Evolutionary conservation across 2,329 filamentous ascomycete species (phyloP).

Genomic region (Calonectria multiphialidica): DNA sequence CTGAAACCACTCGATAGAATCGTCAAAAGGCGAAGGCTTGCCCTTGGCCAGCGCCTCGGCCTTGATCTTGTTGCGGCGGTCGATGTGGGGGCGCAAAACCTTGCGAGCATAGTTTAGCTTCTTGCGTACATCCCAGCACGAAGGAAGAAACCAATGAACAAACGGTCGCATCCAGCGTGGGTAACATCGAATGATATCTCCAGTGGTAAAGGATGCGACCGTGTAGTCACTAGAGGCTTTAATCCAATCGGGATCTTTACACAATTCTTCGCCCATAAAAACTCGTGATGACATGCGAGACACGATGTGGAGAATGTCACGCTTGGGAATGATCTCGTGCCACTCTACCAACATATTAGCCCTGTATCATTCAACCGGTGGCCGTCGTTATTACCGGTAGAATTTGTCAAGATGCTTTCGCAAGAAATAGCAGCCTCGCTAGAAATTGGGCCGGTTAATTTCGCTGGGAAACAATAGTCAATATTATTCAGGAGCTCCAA

Average conservation of each 20-base stretch:
- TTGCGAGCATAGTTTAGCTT: background rate
- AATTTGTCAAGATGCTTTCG: background rate
- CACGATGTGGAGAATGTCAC: background rate
- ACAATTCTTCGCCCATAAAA: background rate
- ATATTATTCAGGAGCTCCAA: background rate
- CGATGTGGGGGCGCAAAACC: background rate
- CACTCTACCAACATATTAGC: background rate
- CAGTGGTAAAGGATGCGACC: background rate
- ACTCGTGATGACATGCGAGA: background rate
- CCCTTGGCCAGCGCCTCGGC: background rate
- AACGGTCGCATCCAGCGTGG: background rate
- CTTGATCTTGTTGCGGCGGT: background rate
- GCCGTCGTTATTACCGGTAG: background rate
- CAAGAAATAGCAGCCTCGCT: background rate
- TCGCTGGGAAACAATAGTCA: background rate
- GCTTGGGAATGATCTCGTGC: background rate
- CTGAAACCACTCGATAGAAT: background rate
- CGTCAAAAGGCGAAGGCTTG: background rate
- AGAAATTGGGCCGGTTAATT: background rate
- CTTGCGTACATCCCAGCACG: background rate
- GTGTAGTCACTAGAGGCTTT: background rate
- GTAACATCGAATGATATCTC: background rate
- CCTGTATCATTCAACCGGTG: background rate
- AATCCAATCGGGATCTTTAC: background rate
- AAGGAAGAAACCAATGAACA: background rate